Conservation (phyloP, 345 rosid species). For the Eucalyptus sideroxylon region DNA sequence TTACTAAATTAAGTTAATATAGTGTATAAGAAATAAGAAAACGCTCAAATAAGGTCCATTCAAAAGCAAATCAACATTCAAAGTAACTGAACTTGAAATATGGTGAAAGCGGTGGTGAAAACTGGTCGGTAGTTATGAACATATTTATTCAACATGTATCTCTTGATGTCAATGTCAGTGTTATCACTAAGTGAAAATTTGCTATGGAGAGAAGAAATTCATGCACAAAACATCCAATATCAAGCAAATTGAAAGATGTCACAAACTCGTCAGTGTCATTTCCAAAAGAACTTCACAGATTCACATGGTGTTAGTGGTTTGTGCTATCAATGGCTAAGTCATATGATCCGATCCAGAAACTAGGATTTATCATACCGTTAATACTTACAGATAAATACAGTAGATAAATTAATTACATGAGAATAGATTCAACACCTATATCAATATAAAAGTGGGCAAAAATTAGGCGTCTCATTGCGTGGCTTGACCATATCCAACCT, state of each 20-base stretch:
- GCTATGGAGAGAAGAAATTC: background rate
- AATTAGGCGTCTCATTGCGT: background rate
- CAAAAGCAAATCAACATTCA: background rate
- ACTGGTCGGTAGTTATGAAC: background rate
- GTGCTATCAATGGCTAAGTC: background rate
- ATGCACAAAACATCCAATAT: background rate
- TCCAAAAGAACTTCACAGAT: background rate
- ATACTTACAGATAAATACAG: background rate
- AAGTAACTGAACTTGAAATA: background rate
- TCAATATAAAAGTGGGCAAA: background rate
- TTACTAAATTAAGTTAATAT: background rate
- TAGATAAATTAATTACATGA: background rate
- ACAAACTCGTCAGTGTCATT: background rate
- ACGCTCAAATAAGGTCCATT: background rate
- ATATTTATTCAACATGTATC: background rate
- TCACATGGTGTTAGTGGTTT: background rate
- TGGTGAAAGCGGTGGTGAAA: background rate
- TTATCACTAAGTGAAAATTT: background rate
- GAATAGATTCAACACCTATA: background rate
- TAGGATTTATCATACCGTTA: background rate
- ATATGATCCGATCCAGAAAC: background rate
- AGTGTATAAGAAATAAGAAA: background rate
- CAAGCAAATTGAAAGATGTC: background rate
- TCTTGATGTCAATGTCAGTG: background rate
- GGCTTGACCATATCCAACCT: background rate